phyloP scores from a whole-genome alignment of 2,329 filamentous ascomycete genomes.

The Penicillium sp. region DNA sequence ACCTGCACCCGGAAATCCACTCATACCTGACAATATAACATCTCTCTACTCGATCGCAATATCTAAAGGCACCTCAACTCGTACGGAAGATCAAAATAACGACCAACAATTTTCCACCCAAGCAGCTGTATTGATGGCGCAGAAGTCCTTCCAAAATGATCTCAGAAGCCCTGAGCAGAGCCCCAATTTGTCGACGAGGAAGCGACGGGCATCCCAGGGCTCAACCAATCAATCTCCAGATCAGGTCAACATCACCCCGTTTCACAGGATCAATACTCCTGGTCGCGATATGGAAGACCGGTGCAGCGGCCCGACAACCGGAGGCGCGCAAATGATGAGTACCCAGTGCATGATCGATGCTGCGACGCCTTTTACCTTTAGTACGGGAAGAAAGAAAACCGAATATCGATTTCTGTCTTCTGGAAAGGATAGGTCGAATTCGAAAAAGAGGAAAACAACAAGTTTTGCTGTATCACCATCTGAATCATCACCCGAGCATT shows the following conservation, averaged over 20 bases:
- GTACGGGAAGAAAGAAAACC: conserved; percentile 35
- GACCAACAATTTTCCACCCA: conserved; percentile 47
- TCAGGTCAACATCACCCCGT: conserved; percentile 36
- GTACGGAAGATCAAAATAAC: conserved; percentile 28
- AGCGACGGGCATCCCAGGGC: conserved; percentile 20
- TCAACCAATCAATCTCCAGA: conserved; percentile 19
- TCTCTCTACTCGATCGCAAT: conserved; percentile 47
- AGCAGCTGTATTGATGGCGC: conserved; percentile 44
- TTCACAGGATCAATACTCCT: conserved; percentile 30
- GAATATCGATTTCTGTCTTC: conserved; percentile 14
- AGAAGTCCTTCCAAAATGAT: conserved; percentile 46
- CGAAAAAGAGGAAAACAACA: conserved; percentile 29
- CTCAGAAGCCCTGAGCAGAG: conserved; percentile 35
- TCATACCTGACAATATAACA: conserved; percentile 36
- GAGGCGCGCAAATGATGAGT: conserved; percentile 36
- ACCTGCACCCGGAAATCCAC: conserved; percentile 33
- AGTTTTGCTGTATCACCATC: conserved; percentile 22
- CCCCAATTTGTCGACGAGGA: conserved; percentile 19
- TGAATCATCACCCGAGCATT: background rate
- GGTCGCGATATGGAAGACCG: conserved; percentile 12
- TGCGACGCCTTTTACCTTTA: conserved; percentile 46
- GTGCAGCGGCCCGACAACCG: conserved; percentile 16
- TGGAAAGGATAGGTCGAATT: conserved; percentile 10
- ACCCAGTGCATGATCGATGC: conserved; percentile 49
- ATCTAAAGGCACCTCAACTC: conserved; percentile 30